Evolutionary conservation across 176 grass and related monocot species (phyloP).

Genomic region (Typha latifolia): DNA sequence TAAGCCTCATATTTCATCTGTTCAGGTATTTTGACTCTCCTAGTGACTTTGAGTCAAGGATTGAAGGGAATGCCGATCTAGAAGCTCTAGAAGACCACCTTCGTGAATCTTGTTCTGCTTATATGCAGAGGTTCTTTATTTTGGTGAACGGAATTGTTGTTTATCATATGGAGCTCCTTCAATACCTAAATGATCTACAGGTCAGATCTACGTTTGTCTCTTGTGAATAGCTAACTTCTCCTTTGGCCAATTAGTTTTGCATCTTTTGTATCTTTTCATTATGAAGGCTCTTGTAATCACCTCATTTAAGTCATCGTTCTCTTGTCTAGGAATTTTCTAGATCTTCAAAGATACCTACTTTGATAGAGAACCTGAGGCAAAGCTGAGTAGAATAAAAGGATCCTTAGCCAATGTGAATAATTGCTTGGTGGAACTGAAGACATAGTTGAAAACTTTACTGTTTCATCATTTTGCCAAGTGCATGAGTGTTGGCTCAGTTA

Average conservation of each 20-base stretch:
- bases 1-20: not conserved
- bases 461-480: not conserved
- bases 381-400: too few relatives aligned
- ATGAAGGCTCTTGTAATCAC: not conserved
- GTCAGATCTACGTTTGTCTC: conserved; percentile 18
- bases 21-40: conserved; percentile 63
- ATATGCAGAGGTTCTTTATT: conserved; percentile 58
- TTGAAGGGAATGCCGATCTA: conserved; percentile 38
- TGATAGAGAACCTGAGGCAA: too few relatives aligned
- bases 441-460: not conserved
- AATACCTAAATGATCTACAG: conserved; percentile 55
- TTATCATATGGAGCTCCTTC: conserved; percentile 52
- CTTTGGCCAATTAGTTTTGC: not conserved
- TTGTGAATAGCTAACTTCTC: not conserved
- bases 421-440: too few relatives aligned
- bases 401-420: too few relatives aligned
- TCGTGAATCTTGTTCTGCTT: conserved; percentile 47
- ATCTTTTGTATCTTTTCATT: not conserved
- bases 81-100: conserved; percentile 61
- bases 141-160: conserved; percentile 45
- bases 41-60: conserved; percentile 47
- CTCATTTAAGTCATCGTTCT: too few relatives aligned
- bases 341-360: too few relatives aligned
- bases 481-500: not conserved
- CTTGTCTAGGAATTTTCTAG: too few relatives aligned